Conservation (phyloP, 768 basidiomycete genomes). For the Hericium rajendrae region DNA sequence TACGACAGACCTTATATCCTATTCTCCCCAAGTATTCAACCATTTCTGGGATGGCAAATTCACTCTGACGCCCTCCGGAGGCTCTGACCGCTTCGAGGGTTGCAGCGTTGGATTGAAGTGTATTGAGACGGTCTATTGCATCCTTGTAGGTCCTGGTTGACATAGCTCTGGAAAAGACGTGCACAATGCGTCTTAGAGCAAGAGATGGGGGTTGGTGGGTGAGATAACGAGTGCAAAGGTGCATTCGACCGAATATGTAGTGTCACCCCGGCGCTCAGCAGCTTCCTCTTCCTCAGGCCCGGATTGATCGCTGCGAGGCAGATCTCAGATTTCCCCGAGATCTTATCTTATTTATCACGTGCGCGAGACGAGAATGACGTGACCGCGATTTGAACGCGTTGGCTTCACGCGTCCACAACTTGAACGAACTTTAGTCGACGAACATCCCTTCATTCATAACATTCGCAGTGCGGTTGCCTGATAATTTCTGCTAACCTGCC, state of each 20-base stretch:
- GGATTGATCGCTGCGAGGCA: background rate
- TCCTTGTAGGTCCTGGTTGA: slow-evolving; percentile 59
- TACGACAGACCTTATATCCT: slow-evolving; percentile 64
- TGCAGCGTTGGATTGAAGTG: slow-evolving; percentile 90
- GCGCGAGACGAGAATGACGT: background rate
- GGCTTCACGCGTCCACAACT: background rate
- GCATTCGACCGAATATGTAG: background rate
- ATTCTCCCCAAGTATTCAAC: slow-evolving; percentile 80
- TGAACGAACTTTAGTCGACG: background rate
- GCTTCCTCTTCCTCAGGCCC: background rate
- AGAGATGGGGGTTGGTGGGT: background rate
- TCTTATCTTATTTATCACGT: background rate
- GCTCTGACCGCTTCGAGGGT: slow-evolving; percentile 76
- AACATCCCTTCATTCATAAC: no score
- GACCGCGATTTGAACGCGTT: background rate
- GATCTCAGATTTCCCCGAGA: background rate
- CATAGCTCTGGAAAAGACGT: slow-evolving; percentile 32
- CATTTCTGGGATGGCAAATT: slow-evolving; percentile 78
- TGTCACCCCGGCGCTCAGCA: background rate
- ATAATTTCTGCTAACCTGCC: background rate
- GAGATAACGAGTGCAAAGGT: background rate
- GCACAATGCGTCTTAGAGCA: no score
- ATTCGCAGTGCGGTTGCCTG: no score
- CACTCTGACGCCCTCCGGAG: slow-evolving; percentile 48
- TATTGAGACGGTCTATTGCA: slow-evolving; percentile 65